Evolutionary conservation across 2,329 filamentous ascomycete species (phyloP), one percentile per base, ranked within the genome.

Genomic region (Fusarium annulatum): DNA sequence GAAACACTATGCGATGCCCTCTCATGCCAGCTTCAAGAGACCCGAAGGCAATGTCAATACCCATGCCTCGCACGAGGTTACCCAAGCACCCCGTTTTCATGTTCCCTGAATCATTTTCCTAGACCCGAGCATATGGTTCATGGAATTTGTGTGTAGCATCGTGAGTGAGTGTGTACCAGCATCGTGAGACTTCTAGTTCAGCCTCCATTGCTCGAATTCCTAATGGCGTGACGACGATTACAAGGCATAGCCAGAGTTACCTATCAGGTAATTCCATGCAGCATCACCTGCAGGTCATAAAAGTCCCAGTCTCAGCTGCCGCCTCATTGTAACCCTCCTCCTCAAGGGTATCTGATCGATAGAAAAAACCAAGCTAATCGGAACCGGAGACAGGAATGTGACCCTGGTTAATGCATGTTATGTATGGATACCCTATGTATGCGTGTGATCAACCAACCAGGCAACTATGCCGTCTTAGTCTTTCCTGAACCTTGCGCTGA

Each of bases 81-180:
- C 67, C 71, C 67, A 46, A 49, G 19, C 53, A 30, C 58, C 58
- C 58, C 49, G 71, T 68, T 71, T 71, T 43, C 23, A n/a, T 33
- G 30, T 38, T 30, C 28, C 38, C 48, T 28, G 45, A 49, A 33
- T 68, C 59, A 69, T 59, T 58, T 30, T 64, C 28, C 38, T 28
- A 30, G 41, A 49, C 34, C 52, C 46, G 36, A 41, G 45, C 33
- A 59, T 30, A 19, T 41, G 52, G 63, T 62, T 43, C 55, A 36
- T 60, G 52, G 48, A 56, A 45, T 46, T 21, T 48, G 8, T 48
- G 26, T 33, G n/a, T 45, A 43, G 49, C 30, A 61, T 38, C 51
- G 19, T 65, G 63, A 36, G 23, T 58, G 36, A 59, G 36, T 53
- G 42, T 55, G 43, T 57, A 51, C n/a, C 36, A 70, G 58, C 45